Evolutionary conservation across 306 rosid genomes (phyloP).

Genomic region (Casuarina cunninghamiana): DNA sequence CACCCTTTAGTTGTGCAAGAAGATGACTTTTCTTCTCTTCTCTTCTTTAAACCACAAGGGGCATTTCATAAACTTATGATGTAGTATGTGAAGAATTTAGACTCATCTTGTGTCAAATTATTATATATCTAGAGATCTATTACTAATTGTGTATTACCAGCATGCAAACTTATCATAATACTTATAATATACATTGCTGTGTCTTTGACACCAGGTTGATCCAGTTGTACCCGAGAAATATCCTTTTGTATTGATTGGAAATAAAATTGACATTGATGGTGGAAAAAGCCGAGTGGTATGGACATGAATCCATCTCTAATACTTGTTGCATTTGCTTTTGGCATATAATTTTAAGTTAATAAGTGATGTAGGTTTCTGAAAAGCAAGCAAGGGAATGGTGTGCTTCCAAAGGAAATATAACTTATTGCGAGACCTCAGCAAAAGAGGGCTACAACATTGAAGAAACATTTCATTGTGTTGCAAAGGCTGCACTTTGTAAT

Average conservation of each 20-base stretch:
- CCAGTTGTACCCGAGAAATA: conserved; percentile 50
- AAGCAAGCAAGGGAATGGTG: conserved; percentile 83
- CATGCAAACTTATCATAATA: background rate
- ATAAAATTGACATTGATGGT: conserved; percentile 71
- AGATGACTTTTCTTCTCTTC: background rate
- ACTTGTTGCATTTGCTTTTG: background rate
- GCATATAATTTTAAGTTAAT: background rate
- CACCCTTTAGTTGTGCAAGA: background rate
- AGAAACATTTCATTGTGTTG: conserved; percentile 69
- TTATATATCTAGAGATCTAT: background rate
- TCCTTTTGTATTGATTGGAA: conserved; percentile 80
- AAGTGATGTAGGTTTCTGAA: conserved; percentile 54
- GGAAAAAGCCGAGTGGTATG: conserved; percentile 67
- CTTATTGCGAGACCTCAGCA: conserved; percentile 91
- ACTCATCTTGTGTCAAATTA: background rate
- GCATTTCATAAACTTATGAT: background rate
- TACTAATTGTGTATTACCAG: background rate
- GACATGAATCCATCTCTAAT: background rate
- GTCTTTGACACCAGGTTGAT: conserved; percentile 52
- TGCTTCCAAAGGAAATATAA: conserved; percentile 66
- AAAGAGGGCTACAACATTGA: conserved; percentile 71
- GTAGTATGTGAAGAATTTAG: background rate
- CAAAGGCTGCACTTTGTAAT: conserved; percentile 57
- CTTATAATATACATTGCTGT: background rate
- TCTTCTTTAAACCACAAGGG: no score